Evolutionary conservation across 73 alveolate genomes (phyloP).

Genomic region (Symbiodinium pilosum): DNA sequence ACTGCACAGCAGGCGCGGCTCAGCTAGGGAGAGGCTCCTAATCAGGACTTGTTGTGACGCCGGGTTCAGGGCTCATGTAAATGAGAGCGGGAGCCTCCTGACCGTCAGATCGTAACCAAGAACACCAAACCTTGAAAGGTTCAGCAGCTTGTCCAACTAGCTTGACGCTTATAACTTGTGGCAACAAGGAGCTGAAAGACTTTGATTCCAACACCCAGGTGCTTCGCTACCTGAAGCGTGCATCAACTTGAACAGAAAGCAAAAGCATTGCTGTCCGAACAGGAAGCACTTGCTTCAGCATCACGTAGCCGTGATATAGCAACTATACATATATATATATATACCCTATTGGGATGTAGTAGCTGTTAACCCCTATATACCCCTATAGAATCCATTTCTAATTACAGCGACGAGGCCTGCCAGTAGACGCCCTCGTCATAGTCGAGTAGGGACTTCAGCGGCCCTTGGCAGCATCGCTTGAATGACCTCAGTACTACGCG

Average conservation of each 20-base stretch:
- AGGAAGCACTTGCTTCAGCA: too few species aligned
- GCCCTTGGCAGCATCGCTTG: slow-evolving; percentile 65
- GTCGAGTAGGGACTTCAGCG: slow-evolving; percentile 66
- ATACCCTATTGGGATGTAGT: too few species aligned
- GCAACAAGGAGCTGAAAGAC: slow-evolving; percentile 28
- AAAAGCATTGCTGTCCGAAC: too few species aligned
- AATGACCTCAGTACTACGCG: slow-evolving; percentile 21
- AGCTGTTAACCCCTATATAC: not conserved
- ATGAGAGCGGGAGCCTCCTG: not conserved
- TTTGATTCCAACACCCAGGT: slow-evolving; percentile 78
- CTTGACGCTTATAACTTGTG: too few species aligned
- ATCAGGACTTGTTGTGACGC: not conserved
- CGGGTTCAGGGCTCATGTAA: not conserved
- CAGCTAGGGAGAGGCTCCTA: slow-evolving; percentile 52
- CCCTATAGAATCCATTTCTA: too few species aligned
- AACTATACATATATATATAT: too few species aligned
- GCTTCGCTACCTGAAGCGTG: slow-evolving; percentile 87
- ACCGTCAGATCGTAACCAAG: slow-evolving; percentile 40
- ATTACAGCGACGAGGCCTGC: slow-evolving; percentile 18
- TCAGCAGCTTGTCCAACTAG: not conserved
- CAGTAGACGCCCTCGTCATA: slow-evolving; percentile 83
- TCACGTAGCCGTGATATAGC: too few species aligned
- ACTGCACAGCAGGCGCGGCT: slow-evolving; percentile 53
- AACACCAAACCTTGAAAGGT: slow-evolving; percentile 35
- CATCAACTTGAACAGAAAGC: too few species aligned